Base-by-base conservation (phyloP, 768 basidiomycete species). In the Termitomyces sp. region DNA sequence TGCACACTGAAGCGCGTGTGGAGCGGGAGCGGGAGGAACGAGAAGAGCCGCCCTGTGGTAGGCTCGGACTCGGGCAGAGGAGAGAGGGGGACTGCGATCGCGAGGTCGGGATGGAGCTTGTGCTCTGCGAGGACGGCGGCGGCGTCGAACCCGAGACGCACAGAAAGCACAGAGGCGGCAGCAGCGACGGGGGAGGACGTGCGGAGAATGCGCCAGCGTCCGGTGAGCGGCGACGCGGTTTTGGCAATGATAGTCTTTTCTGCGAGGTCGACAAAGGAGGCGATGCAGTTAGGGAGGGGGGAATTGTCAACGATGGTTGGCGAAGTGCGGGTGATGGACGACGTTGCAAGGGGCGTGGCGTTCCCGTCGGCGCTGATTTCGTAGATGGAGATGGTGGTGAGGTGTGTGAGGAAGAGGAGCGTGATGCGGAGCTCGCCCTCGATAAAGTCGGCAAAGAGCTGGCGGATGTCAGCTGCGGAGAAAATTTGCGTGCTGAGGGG, bases 1-100 rank as follows among this genome's bases (percentile, higher is more conserved):
- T 82, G 80, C 6, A 71, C 68, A 0, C 76, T 74, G 53, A 80
- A 80, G 6, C 71, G 70, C 0, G 81, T 81, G 1, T 61, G 58
- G 24, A 82, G 65, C 0, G 82, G 81, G 0, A 83, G 66, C 0
- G 80, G 80, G 6, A 82, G 73, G 45, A 70, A 78, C 0, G 80
- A 80, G 63, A 80, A 83, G 13, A 83, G 66, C 4, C 77, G 69
- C 1, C 81, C 81, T 6, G 24, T 14, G 20, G 49, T 9, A 4
- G 42, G 7, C n/a, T 58, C 53, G 1, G 44, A 58, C 2, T 53
- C 45, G 10, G 57, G 33, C 14, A 58, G 46, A 22, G 62, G 61
- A 2, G 71, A 64, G 24, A 72, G 45, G 4, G 72, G 71, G 8
- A 72, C 58, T 0, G 78, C 77, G 1, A 78, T 66, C 0, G 73